These are phyloP conservation scores for Stentor roeselii DNA, from an alignment of 73 alveolate genomes.

Conservation along the genomic window DNA sequence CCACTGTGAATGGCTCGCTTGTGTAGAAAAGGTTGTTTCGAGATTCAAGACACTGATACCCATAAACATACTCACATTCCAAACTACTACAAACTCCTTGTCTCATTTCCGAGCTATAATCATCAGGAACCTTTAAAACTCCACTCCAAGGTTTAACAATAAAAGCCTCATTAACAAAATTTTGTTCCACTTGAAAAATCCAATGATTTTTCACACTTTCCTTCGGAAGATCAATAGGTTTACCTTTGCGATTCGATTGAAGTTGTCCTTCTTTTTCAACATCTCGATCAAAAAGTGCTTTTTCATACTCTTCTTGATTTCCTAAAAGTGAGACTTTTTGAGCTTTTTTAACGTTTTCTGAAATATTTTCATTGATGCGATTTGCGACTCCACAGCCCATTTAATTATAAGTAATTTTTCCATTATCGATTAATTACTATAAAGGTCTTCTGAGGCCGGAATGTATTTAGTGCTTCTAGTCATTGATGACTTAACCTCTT, in stretches of 20 bases:
- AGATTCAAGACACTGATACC: slow-evolving; percentile 92
- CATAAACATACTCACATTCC: slow-evolving; percentile 88
- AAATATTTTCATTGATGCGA: neutral
- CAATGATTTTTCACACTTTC: neutral
- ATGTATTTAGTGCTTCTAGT: no score
- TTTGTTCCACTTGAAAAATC: neutral
- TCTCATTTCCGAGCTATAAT: slow-evolving; percentile 37
- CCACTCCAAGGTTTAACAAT: slow-evolving; percentile 77
- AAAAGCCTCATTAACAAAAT: slow-evolving; percentile 20
- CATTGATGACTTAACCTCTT: no score
- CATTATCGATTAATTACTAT: no score
- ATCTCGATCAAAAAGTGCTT: neutral
- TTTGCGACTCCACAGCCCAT: neutral
- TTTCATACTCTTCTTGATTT: neutral
- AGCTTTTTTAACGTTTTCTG: neutral
- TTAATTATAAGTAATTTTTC: no score
- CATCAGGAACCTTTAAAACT: slow-evolving; percentile 66
- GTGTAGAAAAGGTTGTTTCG: slow-evolving; percentile 83
- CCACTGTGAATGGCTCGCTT: slow-evolving; percentile 58
- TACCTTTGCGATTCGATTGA: neutral
- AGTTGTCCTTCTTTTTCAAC: neutral
- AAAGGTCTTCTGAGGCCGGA: no score
- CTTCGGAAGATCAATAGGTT: neutral
- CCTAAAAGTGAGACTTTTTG: neutral
- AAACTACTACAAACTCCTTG: slow-evolving; percentile 78